A percentile compares a stretch with the other conserved stretches of the same genome.
Conservation (phyloP, 2,329 filamentous ascomycete genomes). For the Penicillium sp. region DNA sequence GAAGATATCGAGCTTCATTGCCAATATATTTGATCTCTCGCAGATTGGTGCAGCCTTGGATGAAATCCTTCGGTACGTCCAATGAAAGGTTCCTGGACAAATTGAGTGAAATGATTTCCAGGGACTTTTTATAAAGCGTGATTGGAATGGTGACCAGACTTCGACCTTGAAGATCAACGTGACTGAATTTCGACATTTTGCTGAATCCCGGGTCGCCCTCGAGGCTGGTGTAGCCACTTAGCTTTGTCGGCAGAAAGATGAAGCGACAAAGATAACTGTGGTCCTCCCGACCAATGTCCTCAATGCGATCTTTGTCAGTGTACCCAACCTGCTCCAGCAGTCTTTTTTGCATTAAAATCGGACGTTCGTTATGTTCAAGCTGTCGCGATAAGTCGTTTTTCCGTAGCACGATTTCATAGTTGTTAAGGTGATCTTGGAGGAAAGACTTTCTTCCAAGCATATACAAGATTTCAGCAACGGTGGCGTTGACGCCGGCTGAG, state of each 20-base stretch:
- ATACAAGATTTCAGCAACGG: constrained; percentile 78
- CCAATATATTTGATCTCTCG: constrained; percentile 94
- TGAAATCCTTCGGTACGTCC: constrained; percentile 91
- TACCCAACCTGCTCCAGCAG: constrained; percentile 90
- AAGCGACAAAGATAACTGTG: constrained; percentile 96
- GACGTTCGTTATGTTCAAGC: constrained; percentile 69
- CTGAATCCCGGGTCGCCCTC: constrained; percentile 73
- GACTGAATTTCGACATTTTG: constrained; percentile 83
- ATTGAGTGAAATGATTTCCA: constrained; percentile 91
- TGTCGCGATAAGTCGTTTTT: constrained; percentile 87
- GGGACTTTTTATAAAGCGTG: constrained; percentile 80
- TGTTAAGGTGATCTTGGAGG: constrained; percentile 79
- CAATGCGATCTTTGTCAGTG: constrained; percentile 74
- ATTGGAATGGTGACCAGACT: constrained; percentile 95
- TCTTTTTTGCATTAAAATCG: constrained; percentile 84
- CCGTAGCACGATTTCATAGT: constrained; percentile 91
- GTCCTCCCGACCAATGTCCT: constrained; percentile 92
- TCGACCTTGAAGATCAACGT: constrained; percentile 83
- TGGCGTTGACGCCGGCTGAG: constrained; percentile 74
- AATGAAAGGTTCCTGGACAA: constrained; percentile 86
- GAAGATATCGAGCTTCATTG: constrained; percentile 83
- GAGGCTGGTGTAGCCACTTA: constrained; percentile 68
- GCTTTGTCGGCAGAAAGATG: constrained; percentile 83
- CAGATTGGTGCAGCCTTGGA: constrained; percentile 83
- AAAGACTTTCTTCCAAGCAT: constrained; percentile 93